A percentile compares a stretch with the other conserved stretches of the same genome.
Evolutionary conservation across 192 early-diverging fungal species (phyloP).

Genomic region (Podila minutissima): DNA sequence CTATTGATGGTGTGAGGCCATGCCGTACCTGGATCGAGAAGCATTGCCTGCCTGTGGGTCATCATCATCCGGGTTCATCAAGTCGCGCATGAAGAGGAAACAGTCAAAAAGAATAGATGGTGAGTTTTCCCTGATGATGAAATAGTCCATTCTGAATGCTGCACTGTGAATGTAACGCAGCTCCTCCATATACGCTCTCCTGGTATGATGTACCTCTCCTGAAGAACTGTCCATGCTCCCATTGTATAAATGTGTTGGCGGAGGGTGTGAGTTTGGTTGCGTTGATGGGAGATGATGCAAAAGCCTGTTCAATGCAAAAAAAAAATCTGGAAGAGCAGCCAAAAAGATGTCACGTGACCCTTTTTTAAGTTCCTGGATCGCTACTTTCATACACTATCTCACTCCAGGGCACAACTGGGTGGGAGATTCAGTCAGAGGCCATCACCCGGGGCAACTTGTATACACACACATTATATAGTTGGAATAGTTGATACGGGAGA

Average conservation of each 20-base stretch:
- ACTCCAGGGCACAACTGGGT: too few relatives aligned
- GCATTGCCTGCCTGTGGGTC: conserved; percentile 65
- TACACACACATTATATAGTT: too few relatives aligned
- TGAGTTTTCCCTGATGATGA: not conserved
- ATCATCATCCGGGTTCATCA: not conserved
- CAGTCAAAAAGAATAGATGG: not conserved
- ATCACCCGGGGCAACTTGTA: too few relatives aligned
- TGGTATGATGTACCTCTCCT: conserved; percentile 39
- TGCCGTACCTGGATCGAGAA: conserved; percentile 70
- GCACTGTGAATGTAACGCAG: not conserved
- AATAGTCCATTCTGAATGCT: not conserved
- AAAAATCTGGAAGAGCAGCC: too few relatives aligned
- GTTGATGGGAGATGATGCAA: not conserved
- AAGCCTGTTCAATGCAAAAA: not conserved
- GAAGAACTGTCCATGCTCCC: conserved; percentile 54
- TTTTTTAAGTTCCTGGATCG: too few relatives aligned
- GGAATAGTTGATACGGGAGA: too few relatives aligned
- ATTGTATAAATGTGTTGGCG: conserved; percentile 19
- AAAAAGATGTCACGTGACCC: too few relatives aligned
- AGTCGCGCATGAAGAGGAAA: not conserved
- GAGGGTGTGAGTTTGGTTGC: not conserved
- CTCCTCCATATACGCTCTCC: too few relatives aligned
- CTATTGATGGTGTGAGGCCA: too few relatives aligned
- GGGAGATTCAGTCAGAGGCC: too few relatives aligned
- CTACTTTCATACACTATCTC: too few relatives aligned